These are phyloP conservation scores for Tolypocladium cylindrosporum DNA, from an alignment of 2,329 filamentous ascomycete species.

Conservation along the genomic window DNA sequence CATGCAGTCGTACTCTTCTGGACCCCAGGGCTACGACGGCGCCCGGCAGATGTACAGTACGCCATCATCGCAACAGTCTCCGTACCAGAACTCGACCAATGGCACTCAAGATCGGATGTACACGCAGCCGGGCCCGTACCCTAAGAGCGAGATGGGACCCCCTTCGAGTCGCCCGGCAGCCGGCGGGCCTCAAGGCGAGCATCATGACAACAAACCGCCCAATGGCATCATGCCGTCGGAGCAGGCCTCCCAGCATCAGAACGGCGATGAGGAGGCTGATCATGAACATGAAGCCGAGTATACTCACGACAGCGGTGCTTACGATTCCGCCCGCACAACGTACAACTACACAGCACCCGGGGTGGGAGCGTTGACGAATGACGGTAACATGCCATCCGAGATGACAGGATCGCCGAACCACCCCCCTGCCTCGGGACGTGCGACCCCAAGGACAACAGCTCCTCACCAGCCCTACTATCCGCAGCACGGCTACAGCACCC, in stretches of 20 bases:
- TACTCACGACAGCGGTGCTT: slow-evolving; percentile 69
- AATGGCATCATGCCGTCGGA: slow-evolving; percentile 56
- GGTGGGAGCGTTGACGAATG: slow-evolving; percentile 55
- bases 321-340: slow-evolving; percentile 60
- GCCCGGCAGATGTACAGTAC: slow-evolving; percentile 71
- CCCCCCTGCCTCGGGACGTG: slow-evolving; percentile 70
- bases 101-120: slow-evolving; percentile 57
- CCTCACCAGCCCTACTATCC: slow-evolving; percentile 65
- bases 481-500: slow-evolving; percentile 64
- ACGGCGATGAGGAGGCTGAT: slow-evolving; percentile 58
- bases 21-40: slow-evolving; percentile 62
- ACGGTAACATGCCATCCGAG: slow-evolving; percentile 73
- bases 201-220: slow-evolving; percentile 49
- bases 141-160: slow-evolving; percentile 84
- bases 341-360: slow-evolving; percentile 71
- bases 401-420: slow-evolving; percentile 74
- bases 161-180: slow-evolving; percentile 54
- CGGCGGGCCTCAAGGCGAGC: slow-evolving; percentile 48
- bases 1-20: slow-evolving; percentile 67
- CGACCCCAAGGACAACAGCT: slow-evolving; percentile 72
- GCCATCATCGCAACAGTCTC: slow-evolving; percentile 56
- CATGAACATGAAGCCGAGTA: slow-evolving; percentile 75
- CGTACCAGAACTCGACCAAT: slow-evolving; percentile 57
- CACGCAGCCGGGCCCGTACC: slow-evolving; percentile 56
- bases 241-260: slow-evolving; percentile 41